phyloP scores from a whole-genome alignment of 306 rosid genomes.

The Morella rubra region DNA sequence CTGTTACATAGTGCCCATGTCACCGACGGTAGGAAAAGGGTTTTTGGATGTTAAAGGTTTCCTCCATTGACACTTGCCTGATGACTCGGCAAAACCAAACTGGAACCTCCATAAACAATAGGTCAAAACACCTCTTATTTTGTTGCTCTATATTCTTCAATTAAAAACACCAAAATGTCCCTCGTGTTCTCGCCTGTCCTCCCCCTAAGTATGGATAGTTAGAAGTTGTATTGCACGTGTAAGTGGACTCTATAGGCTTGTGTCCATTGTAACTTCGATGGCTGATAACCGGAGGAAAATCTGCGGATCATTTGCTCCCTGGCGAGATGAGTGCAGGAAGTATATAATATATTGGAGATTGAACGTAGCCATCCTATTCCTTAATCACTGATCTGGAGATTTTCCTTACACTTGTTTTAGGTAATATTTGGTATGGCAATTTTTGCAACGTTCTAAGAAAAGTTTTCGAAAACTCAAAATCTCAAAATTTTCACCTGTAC shows the following conservation, averaged over 20 bases:
- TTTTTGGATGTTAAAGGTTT: background rate
- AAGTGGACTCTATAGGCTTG: slow-evolving; percentile 11
- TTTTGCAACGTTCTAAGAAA: too few species aligned
- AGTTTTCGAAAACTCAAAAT: too few species aligned
- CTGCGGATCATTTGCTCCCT: background rate
- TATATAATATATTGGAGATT: background rate
- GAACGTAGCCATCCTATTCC: background rate
- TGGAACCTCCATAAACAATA: background rate
- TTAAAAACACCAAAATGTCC: slow-evolving; percentile 7
- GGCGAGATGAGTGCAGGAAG: background rate
- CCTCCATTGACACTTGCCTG: background rate
- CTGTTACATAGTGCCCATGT: background rate
- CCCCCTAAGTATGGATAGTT: background rate
- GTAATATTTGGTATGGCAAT: too few species aligned
- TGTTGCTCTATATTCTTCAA: background rate
- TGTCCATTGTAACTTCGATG: slow-evolving; percentile 10
- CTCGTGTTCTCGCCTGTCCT: slow-evolving; percentile 19
- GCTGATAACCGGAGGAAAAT: background rate
- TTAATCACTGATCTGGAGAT: background rate
- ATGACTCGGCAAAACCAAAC: background rate
- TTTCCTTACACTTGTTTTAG: too few species aligned
- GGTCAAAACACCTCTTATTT: background rate
- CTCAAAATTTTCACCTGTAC: too few species aligned
- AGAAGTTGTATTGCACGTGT: slow-evolving; percentile 7
- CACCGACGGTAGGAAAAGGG: background rate